Conservation (phyloP, 768 basidiomycete species). For the Xerocomellus dryophilus region DNA sequence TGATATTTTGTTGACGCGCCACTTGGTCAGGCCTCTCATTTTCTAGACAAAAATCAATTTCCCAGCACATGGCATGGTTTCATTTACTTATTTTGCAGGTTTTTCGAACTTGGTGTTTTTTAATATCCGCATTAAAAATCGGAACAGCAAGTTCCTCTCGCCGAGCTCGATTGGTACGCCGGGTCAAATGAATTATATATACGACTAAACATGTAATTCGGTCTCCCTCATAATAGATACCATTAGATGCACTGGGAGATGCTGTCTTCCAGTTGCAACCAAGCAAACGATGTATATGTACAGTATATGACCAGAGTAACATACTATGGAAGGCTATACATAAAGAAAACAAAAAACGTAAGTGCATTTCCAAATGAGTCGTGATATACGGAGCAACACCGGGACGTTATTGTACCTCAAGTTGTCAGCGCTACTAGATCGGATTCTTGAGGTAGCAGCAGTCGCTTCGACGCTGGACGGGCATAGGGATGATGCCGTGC, state of each 20-base stretch:
- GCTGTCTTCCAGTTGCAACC: neutral
- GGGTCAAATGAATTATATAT: neutral
- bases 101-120: neutral
- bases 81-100: neutral
- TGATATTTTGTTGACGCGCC: neutral
- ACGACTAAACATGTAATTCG: neutral
- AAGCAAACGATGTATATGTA: neutral
- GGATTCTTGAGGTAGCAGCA: constrained; percentile 19
- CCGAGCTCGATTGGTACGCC: neutral
- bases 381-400: neutral
- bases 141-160: neutral
- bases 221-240: neutral
- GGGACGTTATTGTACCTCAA: neutral
- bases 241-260: neutral
- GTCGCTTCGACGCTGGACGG: constrained; percentile 11
- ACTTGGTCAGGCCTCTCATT: neutral
- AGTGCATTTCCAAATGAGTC: neutral
- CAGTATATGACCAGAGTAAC: neutral
- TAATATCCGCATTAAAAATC: neutral
- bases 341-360: neutral
- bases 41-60: neutral
- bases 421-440: neutral
- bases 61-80: neutral
- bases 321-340: neutral
- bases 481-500: constrained; percentile 20